These are phyloP conservation scores for Clitopilus passeckerianus DNA, from an alignment of 768 basidiomycete species.

Conservation along the genomic window DNA sequence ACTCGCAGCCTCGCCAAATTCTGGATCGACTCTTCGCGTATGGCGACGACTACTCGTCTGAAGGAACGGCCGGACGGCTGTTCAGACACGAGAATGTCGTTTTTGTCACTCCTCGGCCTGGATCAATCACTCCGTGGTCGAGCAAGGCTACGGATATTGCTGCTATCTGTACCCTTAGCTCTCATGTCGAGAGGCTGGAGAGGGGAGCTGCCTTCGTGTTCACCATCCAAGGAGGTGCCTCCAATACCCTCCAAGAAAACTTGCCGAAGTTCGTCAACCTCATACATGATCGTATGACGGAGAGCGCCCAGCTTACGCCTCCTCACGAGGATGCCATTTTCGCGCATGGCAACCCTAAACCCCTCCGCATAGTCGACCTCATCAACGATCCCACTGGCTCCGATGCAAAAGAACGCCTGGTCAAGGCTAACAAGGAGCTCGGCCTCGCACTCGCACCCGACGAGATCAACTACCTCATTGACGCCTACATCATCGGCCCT, in stretches of 20 bases:
- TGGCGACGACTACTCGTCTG: conserved; percentile 66
- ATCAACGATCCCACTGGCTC: conserved; percentile 16
- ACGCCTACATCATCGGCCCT: conserved; percentile 76
- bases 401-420: conserved; percentile 58
- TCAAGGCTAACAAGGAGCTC: conserved; percentile 72
- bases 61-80: conserved; percentile 33
- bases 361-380: conserved; percentile 72
- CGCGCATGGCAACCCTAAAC: conserved; percentile 53
- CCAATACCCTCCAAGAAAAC: conserved; percentile 36
- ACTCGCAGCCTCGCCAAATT: conserved; percentile 42
- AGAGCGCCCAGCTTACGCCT: conserved; percentile 53
- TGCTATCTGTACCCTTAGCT: conserved; percentile 73
- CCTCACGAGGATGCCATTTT: conserved; percentile 62
- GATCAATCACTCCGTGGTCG: conserved; percentile 98
- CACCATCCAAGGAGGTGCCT: conserved; percentile 31
- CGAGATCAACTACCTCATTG: conserved; percentile 89
- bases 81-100: conserved; percentile 38
- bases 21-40: conserved; percentile 77
- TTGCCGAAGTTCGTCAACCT: conserved; percentile 58
- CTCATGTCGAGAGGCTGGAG: conserved; percentile 76
- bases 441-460: conserved; percentile 88
- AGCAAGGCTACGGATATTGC: conserved; percentile 98
- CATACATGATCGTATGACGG: conserved; percentile 97
- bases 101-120: conserved; percentile 78
- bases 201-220: conserved; percentile 74